Percentiles rank a stretch among this genome's conserved stretches.
phyloP scores from a whole-genome alignment of 1,139 yeast genomes.

The Fermentozyma sake region DNA sequence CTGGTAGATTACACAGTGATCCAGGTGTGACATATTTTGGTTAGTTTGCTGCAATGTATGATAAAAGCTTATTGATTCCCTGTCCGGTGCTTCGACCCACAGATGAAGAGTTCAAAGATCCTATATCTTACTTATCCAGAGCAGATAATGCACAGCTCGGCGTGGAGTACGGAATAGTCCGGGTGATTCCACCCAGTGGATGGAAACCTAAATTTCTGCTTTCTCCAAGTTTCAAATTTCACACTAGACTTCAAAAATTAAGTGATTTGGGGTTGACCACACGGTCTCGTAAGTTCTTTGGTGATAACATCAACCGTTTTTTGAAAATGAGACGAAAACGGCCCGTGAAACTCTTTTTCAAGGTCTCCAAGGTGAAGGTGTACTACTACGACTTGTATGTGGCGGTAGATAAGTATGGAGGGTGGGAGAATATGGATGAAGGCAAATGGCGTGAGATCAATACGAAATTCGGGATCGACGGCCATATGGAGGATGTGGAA shows the following conservation, averaged over 20 bases:
- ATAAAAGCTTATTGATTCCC: conserved; percentile 25
- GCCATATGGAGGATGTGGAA: conserved; percentile 17
- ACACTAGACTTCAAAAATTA: conserved; percentile 60
- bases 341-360: conserved; percentile 23
- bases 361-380: conserved; percentile 14
- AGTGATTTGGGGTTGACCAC: conserved; percentile 61
- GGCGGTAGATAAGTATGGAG: conserved; percentile 32
- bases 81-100: conserved; percentile 61
- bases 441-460: conserved; percentile 33
- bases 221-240: conserved; percentile 52
- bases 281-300: conserved; percentile 59
- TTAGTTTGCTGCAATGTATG: conserved; percentile 11
- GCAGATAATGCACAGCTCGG: conserved; percentile 51
- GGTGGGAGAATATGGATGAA: conserved; percentile 16
- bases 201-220: conserved; percentile 52
- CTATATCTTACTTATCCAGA: conserved; percentile 56
- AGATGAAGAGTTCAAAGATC: conserved; percentile 52
- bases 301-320: conserved; percentile 55
- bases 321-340: conserved; percentile 41
- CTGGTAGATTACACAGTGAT: too few relatives aligned
- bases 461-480: conserved; percentile 19
- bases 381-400: conserved; percentile 54
- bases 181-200: conserved; percentile 56
- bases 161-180: conserved; percentile 56
- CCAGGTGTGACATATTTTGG: too few relatives aligned